Conservation (phyloP, 2,329 filamentous ascomycete species). For the Exserohilum turcica region DNA sequence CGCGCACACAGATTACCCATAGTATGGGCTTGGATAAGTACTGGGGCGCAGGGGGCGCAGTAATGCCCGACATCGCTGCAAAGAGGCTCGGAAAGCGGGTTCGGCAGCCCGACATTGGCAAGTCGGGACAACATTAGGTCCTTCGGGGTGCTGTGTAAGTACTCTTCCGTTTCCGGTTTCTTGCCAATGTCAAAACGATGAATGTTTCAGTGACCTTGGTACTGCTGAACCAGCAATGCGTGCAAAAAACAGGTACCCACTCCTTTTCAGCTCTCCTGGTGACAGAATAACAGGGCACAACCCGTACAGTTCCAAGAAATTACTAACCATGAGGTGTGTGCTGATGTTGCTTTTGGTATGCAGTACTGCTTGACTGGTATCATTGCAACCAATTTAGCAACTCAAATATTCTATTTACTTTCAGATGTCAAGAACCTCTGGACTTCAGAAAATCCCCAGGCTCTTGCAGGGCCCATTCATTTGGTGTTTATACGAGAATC, state of each 20-base stretch:
- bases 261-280: conserved; percentile 71
- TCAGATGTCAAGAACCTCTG: not conserved
- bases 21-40: conserved; percentile 74
- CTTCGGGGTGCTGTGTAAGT: conserved; percentile 68
- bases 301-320: not conserved
- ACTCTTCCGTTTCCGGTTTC: not conserved
- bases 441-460: not conserved
- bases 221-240: conserved; percentile 69
- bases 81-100: conserved; percentile 66
- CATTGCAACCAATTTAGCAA: not conserved
- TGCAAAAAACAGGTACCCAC: conserved; percentile 60
- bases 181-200: not conserved
- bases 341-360: not conserved
- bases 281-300: conserved; percentile 1
- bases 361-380: not conserved
- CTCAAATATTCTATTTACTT: not conserved
- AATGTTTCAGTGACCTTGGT: conserved; percentile 65
- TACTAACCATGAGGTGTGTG: not conserved
- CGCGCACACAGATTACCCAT: conserved; percentile 75
- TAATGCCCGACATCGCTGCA: conserved; percentile 71
- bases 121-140: conserved; percentile 75
- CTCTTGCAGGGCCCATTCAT: not conserved
- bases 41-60: conserved; percentile 72
- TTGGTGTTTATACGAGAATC: not conserved
- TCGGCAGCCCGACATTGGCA: conserved; percentile 65